Percentiles rank a stretch among this genome's conserved stretches.
Evolutionary conservation across 306 rosid species (phyloP).

Genomic region (Gleditsia sinensis): DNA sequence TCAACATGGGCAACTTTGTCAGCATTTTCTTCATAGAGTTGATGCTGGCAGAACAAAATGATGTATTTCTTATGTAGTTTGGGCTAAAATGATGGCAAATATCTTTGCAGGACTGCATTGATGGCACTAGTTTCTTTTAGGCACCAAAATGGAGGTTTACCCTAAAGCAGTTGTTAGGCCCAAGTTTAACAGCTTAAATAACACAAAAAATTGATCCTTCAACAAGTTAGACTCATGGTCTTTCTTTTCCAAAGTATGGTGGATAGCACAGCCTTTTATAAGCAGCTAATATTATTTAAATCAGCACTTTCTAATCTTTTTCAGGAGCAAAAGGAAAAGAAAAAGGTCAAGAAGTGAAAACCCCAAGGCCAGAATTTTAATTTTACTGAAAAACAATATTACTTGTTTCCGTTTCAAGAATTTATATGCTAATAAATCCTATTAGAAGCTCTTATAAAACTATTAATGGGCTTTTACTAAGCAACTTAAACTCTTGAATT

Average conservation of each 20-base stretch:
- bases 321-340: not conserved
- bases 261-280: not conserved
- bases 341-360: not conserved
- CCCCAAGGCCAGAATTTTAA: not conserved
- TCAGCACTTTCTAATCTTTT: not conserved
- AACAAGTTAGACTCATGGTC: not conserved
- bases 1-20: too few species aligned
- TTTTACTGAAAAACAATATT: conserved; percentile 17
- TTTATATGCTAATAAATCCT: conserved; percentile 14
- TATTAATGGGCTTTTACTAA: too few species aligned
- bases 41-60: too few species aligned
- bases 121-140: too few species aligned
- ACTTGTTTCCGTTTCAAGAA: not conserved
- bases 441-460: too few species aligned
- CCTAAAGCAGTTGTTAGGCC: not conserved
- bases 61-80: too few species aligned
- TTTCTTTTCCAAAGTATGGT: not conserved
- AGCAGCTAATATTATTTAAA: too few species aligned
- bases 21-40: too few species aligned
- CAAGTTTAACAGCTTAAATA: not conserved
- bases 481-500: too few species aligned
- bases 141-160: too few species aligned
- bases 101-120: too few species aligned
- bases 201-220: not conserved
- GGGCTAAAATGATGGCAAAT: too few species aligned